These are phyloP conservation scores for Colletotrichum aenigma DNA, from an alignment of 2,329 filamentous ascomycete genomes.

Conservation along the genomic window DNA sequence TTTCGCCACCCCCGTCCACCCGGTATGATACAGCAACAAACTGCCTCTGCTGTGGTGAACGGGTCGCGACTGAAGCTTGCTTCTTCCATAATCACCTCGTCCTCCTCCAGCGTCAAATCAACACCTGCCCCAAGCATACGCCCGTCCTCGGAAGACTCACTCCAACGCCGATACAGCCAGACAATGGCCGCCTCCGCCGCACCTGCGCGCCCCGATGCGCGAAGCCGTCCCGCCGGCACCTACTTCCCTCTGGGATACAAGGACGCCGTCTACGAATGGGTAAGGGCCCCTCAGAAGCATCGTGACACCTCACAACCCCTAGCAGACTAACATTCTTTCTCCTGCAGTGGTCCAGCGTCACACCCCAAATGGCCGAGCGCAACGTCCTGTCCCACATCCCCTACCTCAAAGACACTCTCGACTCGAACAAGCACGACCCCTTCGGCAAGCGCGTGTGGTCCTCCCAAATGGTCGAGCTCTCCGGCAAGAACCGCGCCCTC, in stretches of 20 bases:
- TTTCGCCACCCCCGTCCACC: conserved; percentile 19
- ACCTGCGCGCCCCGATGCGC: neutral
- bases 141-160: conserved; percentile 1
- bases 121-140: neutral
- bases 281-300: conserved; percentile 45
- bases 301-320: neutral
- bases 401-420: conserved; percentile 73
- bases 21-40: conserved; percentile 52
- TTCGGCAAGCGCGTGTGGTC: conserved; percentile 87
- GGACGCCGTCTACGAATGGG: conserved; percentile 91
- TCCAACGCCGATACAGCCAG: conserved; percentile 13
- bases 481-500: conserved; percentile 83
- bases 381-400: conserved; percentile 87
- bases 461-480: conserved; percentile 81
- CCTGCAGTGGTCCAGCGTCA: conserved; percentile 82
- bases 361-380: conserved; percentile 84
- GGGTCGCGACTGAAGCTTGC: conserved; percentile 43
- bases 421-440: conserved; percentile 65
- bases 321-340: conserved; percentile 16
- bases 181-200: conserved; percentile 19
- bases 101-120: conserved; percentile 8
- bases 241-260: conserved; percentile 91
- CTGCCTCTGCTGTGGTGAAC: conserved; percentile 42
- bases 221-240: conserved; percentile 29
- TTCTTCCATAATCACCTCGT: conserved; percentile 20